Evolutionary conservation across 768 basidiomycete genomes (phyloP), one percentile per base, ranked within the genome.

Genomic region (Tricholoma bakamatsutake): DNA sequence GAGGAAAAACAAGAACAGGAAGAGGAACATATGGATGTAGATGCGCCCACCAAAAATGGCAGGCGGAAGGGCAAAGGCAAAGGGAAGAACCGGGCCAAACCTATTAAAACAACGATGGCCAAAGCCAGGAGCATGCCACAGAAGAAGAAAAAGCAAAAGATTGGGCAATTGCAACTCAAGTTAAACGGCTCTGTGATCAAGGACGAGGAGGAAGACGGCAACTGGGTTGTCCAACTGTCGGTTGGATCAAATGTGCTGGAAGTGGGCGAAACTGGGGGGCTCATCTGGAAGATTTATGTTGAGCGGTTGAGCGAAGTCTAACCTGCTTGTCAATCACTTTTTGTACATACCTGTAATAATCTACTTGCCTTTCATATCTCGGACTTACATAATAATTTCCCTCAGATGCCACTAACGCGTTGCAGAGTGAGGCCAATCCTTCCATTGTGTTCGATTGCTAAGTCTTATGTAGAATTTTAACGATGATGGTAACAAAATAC

Each of bases 201-300:
- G 28, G 73, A 75, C 46, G 67, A 76, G 35, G 79, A 76, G 24
- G 68, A 72, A 15, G 68, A 73, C 45, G 79, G 80, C 1, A 69
- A 77, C 52, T 92, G 90, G 90, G 76, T 79, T 60, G 70, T 89
- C 13, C 77, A 79, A 15, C 69, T 90, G 15, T 74, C 80, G 1
- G 65, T 73, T 4, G 90, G 90, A 12, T 62, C 73, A 4, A 88
- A 81, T 61, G 70, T 82, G 15, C 66, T 93, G 28, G 90, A 92
- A 67, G 71, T 93, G 24, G 88, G 89, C 33, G 87, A 88, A 71
- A 79, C 78, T 62, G 84, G 80, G 33, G 87, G 87, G 9, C 66
- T 82, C 61, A 67, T 81, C 24, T 90, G 88, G 88, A 88, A 85
- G 67, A 73, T 87, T 21, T 86, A 86, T 65, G 69, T 84, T 42